Evolutionary conservation across 345 rosid genomes (phyloP), one percentile per base, ranked within the genome.

Genomic region (Corchorus olitorius): DNA sequence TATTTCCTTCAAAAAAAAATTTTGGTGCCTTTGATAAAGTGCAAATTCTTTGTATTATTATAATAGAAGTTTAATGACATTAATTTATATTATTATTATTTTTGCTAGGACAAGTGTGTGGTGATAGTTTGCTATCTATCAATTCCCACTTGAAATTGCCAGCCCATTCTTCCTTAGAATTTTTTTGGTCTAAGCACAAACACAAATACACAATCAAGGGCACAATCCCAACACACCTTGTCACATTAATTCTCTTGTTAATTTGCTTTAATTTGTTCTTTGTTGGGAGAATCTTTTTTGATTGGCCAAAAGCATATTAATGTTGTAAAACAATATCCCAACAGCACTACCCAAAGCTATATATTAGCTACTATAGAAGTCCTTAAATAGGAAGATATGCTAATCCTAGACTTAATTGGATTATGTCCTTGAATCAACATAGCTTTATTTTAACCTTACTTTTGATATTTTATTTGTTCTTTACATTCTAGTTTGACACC

Each of bases 111-210:
- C 78, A 81, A 56, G 56, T 77, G 75, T 74, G 75, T 74, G 81
- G 78, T 37, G 53, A 8, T 43, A 5, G 11, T 71, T 17, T 61
- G 50, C 22, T 19, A 15, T 46, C 35, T 61, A 8, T 73, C 52
- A 45, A n/a, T 69, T 74, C 78, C 72, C 77, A 81, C 80, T 68
- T 45, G 19, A 49, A 50, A 6, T 60, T 80, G 62, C 79, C 67
- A 43, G 39, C 43, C 53, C 60, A 8, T 39, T 8, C 8, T 22
- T 35, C 55, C 74, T 75, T 79, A 6, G 72, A 79, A 75, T 50
- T 62, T 41, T 50, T 53, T 27, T 65, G 60, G n/a, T 67, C 74
- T 69, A 22, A 13, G 53, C 43, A 59, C 64, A 27, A 27, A 27
- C 43, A 39, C 43, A 39, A 39, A 3, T 27, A 27, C 27, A 27